Evolutionary conservation across 257 asterid genomes (phyloP).

Genomic region (Coffea canephora): DNA sequence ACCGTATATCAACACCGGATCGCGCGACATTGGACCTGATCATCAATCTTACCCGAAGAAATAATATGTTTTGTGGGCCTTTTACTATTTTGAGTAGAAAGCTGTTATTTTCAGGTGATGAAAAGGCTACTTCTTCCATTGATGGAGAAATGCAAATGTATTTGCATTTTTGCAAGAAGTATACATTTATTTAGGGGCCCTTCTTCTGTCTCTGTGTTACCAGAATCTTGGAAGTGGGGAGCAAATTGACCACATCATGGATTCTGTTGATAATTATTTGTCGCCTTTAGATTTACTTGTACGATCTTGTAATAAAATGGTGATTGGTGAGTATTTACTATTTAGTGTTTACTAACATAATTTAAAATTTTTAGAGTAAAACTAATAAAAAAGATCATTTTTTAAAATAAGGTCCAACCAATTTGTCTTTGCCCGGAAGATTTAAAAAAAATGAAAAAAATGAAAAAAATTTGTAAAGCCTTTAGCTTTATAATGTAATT

Average conservation of each 20-base stretch:
- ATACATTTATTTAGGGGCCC: not conserved
- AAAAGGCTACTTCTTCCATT: not conserved
- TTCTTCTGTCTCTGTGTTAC: not conserved
- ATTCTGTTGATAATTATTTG: not conserved
- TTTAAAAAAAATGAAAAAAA: no score
- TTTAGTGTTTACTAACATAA: no score
- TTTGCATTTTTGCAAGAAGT: not conserved
- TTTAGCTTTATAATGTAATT: no score
- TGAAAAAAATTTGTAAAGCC: no score
- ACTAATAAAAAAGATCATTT: no score
- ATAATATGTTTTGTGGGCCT: conserved; percentile 18
- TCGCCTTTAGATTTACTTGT: not conserved
- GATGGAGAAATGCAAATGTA: not conserved
- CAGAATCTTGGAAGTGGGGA: not conserved
- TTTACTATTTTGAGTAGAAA: not conserved
- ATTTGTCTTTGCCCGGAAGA: no score
- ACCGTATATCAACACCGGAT: conserved; percentile 92
- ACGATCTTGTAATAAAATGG: not conserved
- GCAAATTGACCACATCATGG: not conserved
- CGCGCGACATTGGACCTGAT: conserved; percentile 94
- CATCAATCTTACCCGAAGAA: conserved; percentile 61
- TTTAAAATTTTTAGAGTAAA: no score
- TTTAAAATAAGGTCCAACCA: no score
- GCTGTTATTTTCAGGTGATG: not conserved
- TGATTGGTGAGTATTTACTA: not conserved